These are phyloP conservation scores for Yarrowia sp. DNA, from an alignment of 805 yeast species.

Conservation along the genomic window DNA sequence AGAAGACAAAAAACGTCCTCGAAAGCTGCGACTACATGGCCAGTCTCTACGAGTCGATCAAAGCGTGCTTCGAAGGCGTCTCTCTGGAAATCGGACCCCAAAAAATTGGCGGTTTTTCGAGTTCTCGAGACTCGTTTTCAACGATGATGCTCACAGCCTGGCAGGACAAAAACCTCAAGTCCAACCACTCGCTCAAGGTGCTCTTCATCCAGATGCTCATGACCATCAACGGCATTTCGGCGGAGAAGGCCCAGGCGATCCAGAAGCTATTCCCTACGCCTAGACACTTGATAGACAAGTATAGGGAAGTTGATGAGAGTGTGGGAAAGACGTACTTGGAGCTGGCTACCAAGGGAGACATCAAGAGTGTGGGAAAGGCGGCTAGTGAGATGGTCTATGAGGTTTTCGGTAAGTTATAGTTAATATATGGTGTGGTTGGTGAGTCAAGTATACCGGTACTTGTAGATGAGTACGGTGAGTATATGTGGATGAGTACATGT, in stretches of 20 bases:
- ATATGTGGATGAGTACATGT: too few species aligned
- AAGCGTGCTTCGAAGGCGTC: conserved; percentile 42
- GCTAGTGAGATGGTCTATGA: conserved; percentile 4
- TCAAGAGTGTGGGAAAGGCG: background rate
- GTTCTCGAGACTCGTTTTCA: background rate
- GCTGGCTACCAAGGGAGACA: background rate
- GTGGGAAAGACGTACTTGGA: conserved; percentile 38
- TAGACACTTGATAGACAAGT: conserved; percentile 51
- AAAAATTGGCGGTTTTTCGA: background rate
- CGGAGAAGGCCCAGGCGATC: conserved; percentile 79
- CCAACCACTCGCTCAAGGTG: conserved; percentile 66
- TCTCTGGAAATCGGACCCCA: conserved; percentile 36
- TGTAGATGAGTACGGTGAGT: too few species aligned
- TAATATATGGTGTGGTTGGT: background rate
- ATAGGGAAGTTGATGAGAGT: conserved; percentile 33
- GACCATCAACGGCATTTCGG: conserved; percentile 74
- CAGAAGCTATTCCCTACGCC: conserved; percentile 76
- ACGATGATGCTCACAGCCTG: conserved; percentile 40
- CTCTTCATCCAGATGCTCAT: conserved; percentile 72
- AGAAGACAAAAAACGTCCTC: conserved; percentile 67
- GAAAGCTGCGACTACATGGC: conserved; percentile 65
- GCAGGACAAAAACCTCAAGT: conserved; percentile 35
- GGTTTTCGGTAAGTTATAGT: background rate
- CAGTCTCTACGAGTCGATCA: conserved; percentile 49
- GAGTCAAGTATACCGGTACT: too few species aligned